A percentile compares a stretch with the other conserved stretches of the same genome.
Conservation (phyloP, 208 protist genomes). For the Lotmaria passim region DNA sequence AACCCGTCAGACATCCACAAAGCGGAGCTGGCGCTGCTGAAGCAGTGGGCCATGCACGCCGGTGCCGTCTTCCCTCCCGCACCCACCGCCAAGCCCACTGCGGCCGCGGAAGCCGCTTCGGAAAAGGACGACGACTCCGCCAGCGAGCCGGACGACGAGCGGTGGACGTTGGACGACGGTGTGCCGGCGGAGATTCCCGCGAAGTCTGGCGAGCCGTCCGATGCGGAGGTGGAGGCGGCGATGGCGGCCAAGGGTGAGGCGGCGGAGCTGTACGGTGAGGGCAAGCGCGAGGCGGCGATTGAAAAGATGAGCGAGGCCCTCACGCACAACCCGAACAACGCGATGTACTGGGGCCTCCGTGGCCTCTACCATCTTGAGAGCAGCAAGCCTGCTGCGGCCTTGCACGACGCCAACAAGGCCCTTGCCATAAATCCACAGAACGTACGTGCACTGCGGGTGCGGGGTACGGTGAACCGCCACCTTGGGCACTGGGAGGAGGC, state of each 20-base stretch:
- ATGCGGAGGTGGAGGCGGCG: constrained; percentile 64
- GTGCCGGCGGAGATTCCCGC: constrained; percentile 35
- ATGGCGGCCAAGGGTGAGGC: constrained; percentile 68
- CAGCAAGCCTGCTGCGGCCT: constrained; percentile 51
- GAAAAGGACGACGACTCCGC: not conserved
- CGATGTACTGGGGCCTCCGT: constrained; percentile 82
- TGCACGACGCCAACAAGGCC: constrained; percentile 68
- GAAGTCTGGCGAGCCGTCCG: constrained; percentile 39
- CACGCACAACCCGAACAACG: constrained; percentile 56
- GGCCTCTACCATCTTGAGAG: constrained; percentile 61
- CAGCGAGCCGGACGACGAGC: constrained; percentile 69
- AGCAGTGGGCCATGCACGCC: constrained; percentile 36
- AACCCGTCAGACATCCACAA: constrained; percentile 52
- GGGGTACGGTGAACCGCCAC: constrained; percentile 71
- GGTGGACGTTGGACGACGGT: constrained; percentile 49
- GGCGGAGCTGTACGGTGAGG: constrained; percentile 47
- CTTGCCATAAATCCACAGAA: constrained; percentile 72
- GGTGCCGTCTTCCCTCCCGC: constrained; percentile 46
- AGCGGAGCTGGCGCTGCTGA: constrained; percentile 41
- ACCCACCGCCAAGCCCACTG: not conserved
- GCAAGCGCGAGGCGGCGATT: constrained; percentile 56
- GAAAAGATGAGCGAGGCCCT: constrained; percentile 67
- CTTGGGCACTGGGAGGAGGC: constrained; percentile 70
- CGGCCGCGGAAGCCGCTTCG: not conserved
- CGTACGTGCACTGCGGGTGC: constrained; percentile 76